Percentiles rank a stretch among this genome's conserved stretches.
phyloP scores from a whole-genome alignment of 1,284 basidiomycete genomes.

The Trichosporon sp. region DNA sequence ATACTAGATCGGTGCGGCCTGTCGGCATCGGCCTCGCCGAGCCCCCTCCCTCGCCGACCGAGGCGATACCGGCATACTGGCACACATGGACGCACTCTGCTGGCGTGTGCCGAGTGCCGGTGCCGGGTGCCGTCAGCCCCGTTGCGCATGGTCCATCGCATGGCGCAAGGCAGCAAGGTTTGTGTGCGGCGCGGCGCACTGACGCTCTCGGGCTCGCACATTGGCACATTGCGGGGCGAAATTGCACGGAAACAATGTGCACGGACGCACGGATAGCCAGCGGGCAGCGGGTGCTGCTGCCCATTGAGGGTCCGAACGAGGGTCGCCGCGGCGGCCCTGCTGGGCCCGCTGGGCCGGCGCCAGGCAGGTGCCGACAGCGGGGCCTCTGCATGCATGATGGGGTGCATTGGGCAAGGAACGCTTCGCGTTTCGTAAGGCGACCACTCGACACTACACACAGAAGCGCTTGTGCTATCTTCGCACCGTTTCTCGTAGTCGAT shows the following conservation, averaged over 20 bases:
- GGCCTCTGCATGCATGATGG: neutral
- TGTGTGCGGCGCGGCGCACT: neutral
- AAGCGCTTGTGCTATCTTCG: neutral
- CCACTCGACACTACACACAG: neutral
- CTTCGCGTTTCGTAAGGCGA: neutral
- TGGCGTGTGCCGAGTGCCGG: neutral
- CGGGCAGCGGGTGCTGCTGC: neutral
- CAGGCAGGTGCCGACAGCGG: neutral
- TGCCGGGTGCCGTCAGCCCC: neutral
- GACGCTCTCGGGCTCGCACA: neutral
- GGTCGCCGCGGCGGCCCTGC: neutral
- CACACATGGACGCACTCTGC: neutral
- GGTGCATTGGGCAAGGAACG: neutral
- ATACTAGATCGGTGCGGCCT: neutral
- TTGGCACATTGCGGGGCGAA: neutral
- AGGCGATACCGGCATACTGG: neutral
- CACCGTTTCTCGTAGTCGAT: neutral
- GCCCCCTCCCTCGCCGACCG: neutral
- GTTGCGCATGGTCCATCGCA: neutral
- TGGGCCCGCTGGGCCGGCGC: too few relatives aligned
- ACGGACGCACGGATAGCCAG: neutral
- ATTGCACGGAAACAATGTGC: neutral
- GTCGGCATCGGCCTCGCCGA: neutral
- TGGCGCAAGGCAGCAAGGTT: neutral
- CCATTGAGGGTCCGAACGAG: neutral